These are phyloP conservation scores for Phytophthora pisi DNA, from an alignment of 352 stramenopile genomes.

Conservation along the genomic window DNA sequence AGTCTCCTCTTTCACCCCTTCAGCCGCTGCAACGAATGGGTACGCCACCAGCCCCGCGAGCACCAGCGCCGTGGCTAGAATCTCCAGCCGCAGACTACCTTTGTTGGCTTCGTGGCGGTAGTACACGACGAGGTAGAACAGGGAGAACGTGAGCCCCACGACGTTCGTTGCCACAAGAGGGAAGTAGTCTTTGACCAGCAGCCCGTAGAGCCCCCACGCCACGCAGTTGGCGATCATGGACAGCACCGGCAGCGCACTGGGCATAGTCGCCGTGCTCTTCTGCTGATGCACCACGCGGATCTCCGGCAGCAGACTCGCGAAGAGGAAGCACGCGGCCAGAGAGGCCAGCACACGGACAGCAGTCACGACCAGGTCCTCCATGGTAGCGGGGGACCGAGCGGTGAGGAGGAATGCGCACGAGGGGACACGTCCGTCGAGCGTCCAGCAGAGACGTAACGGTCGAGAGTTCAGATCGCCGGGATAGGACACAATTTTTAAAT, in stretches of 20 bases:
- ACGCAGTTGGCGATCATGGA: constrained; percentile 73
- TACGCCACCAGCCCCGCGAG: constrained; percentile 44
- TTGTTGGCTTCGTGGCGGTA: constrained; percentile 36
- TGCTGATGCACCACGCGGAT: constrained; percentile 43
- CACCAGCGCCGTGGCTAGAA: constrained; percentile 24
- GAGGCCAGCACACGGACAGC: constrained; percentile 47
- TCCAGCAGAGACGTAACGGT: constrained; percentile 2
- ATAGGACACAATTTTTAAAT: background rate
- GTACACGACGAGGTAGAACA: constrained; percentile 59
- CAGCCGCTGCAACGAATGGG: constrained; percentile 36
- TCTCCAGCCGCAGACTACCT: constrained; percentile 31
- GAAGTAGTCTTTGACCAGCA: constrained; percentile 58
- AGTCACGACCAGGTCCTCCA: constrained; percentile 36
- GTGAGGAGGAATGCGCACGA: background rate
- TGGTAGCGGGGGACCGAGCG: constrained; percentile 2
- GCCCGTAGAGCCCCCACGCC: constrained; percentile 58
- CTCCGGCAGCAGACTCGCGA: constrained; percentile 48
- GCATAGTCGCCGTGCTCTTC: constrained; percentile 41
- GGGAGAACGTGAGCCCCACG: constrained; percentile 45
- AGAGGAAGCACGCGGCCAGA: constrained; percentile 51
- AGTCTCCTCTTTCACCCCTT: constrained; percentile 11
- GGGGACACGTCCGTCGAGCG: background rate
- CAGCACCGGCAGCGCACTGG: constrained; percentile 50
- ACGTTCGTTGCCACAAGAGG: constrained; percentile 58
- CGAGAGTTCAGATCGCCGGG: background rate